These are phyloP conservation scores for Mortierella sp. DNA, from an alignment of 371 early-diverging fungal species.

Conservation along the genomic window DNA sequence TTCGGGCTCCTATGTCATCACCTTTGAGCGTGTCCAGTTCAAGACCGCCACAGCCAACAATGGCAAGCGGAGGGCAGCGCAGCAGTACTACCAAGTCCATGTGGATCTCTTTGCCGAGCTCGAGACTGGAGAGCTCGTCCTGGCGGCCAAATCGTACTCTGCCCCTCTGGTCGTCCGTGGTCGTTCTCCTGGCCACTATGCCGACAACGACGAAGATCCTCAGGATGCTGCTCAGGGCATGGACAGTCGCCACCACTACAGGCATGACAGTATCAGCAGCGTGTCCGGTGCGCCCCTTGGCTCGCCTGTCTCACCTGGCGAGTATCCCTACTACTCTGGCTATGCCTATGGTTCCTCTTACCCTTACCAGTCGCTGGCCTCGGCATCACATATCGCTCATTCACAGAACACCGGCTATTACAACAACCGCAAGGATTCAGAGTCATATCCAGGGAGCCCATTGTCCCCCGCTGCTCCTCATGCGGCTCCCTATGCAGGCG, in stretches of 20 bases:
- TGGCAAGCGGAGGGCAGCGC: slow-evolving; percentile 90
- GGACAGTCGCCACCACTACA: slow-evolving; percentile 33
- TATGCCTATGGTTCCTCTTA: slow-evolving; percentile 47
- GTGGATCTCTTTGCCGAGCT: slow-evolving; percentile 81
- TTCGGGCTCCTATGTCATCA: slow-evolving; percentile 73
- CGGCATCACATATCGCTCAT: slow-evolving; percentile 50
- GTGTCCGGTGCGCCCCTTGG: slow-evolving; percentile 29
- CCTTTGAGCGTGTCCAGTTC: slow-evolving; percentile 96
- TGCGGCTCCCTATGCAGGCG: slow-evolving; percentile 22
- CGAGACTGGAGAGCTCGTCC: slow-evolving; percentile 61
- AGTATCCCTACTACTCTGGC: slow-evolving; percentile 43
- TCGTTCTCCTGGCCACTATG: slow-evolving; percentile 93
- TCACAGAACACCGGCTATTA: slow-evolving; percentile 36
- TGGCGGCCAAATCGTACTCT: slow-evolving; percentile 81
- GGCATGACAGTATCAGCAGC: slow-evolving; percentile 54
- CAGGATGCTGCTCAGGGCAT: slow-evolving; percentile 13
- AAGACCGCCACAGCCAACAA: slow-evolving; percentile 96
- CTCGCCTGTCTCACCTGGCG: slow-evolving; percentile 32
- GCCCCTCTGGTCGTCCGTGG: slow-evolving; percentile 95
- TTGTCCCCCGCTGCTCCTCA: slow-evolving; percentile 34
- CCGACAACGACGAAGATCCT: slow-evolving; percentile 65
- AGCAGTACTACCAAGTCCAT: slow-evolving; percentile 89
- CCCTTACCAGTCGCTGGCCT: slow-evolving; percentile 47
- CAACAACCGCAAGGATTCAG: slow-evolving; percentile 32
- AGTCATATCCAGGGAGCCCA: slow-evolving; percentile 52